Evolutionary conservation across 768 basidiomycete genomes (phyloP).

Genomic region (Boletellus emodensis): DNA sequence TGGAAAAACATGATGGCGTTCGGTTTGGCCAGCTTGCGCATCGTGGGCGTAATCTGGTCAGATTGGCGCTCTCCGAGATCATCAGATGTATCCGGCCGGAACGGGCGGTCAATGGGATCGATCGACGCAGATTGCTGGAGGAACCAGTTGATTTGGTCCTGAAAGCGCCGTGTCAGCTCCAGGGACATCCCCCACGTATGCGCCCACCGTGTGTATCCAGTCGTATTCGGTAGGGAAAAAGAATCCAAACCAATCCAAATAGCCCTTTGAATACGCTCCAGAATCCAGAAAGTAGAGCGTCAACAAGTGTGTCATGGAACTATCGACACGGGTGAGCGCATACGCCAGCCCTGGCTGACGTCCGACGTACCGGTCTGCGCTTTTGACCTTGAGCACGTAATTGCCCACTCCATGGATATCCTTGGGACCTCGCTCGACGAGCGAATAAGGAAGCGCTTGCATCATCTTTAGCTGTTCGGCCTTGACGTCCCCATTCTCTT

Average conservation of each 20-base stretch:
- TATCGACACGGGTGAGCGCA: constrained; percentile 27
- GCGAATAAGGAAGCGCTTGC: constrained; percentile 79
- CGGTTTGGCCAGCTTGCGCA: constrained; percentile 73
- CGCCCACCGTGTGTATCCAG: constrained; percentile 67
- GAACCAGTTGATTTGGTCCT: constrained; percentile 89
- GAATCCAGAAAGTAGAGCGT: constrained; percentile 93
- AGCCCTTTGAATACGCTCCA: constrained; percentile 65
- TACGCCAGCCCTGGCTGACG: background rate
- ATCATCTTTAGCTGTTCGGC: constrained; percentile 66
- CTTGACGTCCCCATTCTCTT: constrained; percentile 60
- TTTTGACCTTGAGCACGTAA: constrained; percentile 80
- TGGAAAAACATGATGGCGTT: constrained; percentile 99
- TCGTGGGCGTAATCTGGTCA: constrained; percentile 55
- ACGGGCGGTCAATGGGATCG: constrained; percentile 75
- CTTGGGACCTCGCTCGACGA: constrained; percentile 76
- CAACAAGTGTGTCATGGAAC: constrained; percentile 83
- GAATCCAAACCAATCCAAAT: constrained; percentile 54
- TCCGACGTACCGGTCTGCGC: constrained; percentile 72
- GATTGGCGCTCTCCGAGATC: constrained; percentile 60
- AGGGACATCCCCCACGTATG: background rate
- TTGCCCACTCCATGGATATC: constrained; percentile 90
- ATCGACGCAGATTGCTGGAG: constrained; percentile 76
- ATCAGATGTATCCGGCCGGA: constrained; percentile 73
- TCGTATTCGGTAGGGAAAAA: constrained; percentile 76
- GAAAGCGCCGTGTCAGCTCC: background rate